Percentiles rank a stretch among this genome's conserved stretches.
phyloP scores from a whole-genome alignment of 208 protist species.

The Leptomonas seymouri region DNA sequence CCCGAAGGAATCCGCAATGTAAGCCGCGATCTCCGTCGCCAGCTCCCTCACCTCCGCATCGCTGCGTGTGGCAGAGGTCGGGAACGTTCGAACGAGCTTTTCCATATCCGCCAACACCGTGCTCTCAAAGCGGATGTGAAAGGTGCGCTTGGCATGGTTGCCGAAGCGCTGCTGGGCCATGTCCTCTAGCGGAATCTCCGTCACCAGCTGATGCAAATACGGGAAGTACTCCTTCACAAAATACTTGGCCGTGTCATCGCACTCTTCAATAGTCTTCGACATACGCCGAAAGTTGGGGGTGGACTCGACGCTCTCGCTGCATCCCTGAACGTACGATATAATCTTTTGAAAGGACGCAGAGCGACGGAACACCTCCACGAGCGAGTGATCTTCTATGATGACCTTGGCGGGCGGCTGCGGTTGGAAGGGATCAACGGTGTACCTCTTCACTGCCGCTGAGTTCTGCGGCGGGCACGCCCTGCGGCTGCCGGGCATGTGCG shows the following conservation, averaged over 20 bases:
- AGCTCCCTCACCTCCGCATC: constrained; percentile 33
- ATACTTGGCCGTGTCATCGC: constrained; percentile 45
- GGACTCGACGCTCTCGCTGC: constrained; percentile 41
- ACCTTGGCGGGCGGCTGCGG: constrained; percentile 61
- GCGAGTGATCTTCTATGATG: constrained; percentile 68
- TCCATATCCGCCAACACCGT: constrained; percentile 49
- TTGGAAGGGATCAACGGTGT: constrained; percentile 7
- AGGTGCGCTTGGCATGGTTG: constrained; percentile 84
- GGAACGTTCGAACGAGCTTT: constrained; percentile 54
- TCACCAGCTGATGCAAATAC: constrained; percentile 53
- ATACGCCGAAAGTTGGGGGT: constrained; percentile 18
- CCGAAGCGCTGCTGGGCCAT: constrained; percentile 85
- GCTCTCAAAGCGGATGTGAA: constrained; percentile 60
- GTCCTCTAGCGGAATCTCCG: constrained; percentile 77
- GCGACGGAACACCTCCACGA: constrained; percentile 57
- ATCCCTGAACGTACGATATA: constrained; percentile 61
- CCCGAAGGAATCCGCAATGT: constrained; percentile 95
- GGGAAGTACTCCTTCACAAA: constrained; percentile 61
- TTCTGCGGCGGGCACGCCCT: constrained; percentile 13
- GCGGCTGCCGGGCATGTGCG: constrained; percentile 20
- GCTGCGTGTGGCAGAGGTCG: constrained; percentile 19
- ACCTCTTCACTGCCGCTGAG: constrained; percentile 17
- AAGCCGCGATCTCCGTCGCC: constrained; percentile 86
- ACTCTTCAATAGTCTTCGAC: constrained; percentile 15
- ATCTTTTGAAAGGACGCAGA: constrained; percentile 75